Evolutionary conservation across 208 protist species (phyloP).

Genomic region (Novymonas esmeraldas): DNA sequence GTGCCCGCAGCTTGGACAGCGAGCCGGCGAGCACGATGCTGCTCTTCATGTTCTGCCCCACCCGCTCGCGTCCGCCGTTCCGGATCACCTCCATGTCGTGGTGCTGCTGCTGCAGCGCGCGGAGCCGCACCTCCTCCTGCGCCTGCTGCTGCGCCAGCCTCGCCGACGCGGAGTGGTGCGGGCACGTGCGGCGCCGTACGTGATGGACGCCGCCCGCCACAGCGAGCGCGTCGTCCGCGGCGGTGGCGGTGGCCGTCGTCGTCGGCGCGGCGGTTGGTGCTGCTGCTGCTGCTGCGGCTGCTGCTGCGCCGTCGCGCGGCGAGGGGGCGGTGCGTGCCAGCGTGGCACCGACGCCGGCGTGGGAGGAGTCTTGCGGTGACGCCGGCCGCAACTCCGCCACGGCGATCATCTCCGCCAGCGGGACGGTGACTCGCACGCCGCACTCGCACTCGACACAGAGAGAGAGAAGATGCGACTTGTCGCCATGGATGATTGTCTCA

Average conservation of each 20-base stretch:
- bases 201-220: slow-evolving; percentile 6
- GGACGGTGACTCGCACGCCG: too few relatives aligned
- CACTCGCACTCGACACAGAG: too few relatives aligned
- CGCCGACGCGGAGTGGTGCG: slow-evolving; percentile 34
- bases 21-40: slow-evolving; percentile 39
- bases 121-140: slow-evolving; percentile 45
- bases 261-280: too few relatives aligned
- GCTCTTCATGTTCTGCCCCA: slow-evolving; percentile 39
- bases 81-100: slow-evolving; percentile 55
- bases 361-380: too few relatives aligned
- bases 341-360: too few relatives aligned
- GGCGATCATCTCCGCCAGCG: too few relatives aligned
- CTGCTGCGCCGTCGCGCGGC: too few relatives aligned
- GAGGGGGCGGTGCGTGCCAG: too few relatives aligned
- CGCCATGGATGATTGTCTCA: background rate
- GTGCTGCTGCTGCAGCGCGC: slow-evolving; percentile 44
- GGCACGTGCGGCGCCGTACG: slow-evolving; percentile 25
- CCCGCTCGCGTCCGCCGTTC: slow-evolving; percentile 50
- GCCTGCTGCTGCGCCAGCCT: slow-evolving; percentile 12
- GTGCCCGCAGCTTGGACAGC: slow-evolving; percentile 33
- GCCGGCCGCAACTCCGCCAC: too few relatives aligned
- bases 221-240: background rate
- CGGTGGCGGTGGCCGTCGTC: too few relatives aligned
- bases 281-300: too few relatives aligned
- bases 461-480: background rate